A percentile compares a stretch with the other conserved stretches of the same genome.
These are phyloP conservation scores for Pulveroboletus sp. DNA, from an alignment of 768 basidiomycete species.

Conservation along the genomic window DNA sequence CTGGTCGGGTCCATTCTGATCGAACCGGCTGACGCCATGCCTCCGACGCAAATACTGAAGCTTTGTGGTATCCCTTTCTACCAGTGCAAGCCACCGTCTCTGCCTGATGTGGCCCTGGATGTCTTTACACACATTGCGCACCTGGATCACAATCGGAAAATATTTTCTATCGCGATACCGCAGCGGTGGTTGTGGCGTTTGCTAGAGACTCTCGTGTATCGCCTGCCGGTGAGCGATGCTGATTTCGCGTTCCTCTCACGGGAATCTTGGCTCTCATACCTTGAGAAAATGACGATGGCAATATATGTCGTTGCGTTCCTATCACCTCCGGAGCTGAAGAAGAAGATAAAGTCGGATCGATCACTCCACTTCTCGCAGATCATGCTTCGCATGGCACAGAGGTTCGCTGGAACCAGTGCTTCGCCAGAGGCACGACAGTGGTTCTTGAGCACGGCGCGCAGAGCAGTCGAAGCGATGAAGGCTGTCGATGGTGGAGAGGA, in stretches of 20 bases:
- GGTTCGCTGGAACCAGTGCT: constrained; percentile 48
- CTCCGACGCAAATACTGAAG: constrained; percentile 61
- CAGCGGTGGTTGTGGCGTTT: constrained; percentile 55
- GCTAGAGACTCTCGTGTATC: constrained; percentile 71
- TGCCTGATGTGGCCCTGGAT: constrained; percentile 79
- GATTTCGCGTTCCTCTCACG: constrained; percentile 68
- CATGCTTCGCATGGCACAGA: constrained; percentile 69
- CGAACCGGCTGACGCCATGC: constrained; percentile 63
- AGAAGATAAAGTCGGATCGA: constrained; percentile 61
- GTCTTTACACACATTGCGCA: constrained; percentile 79
- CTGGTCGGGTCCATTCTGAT: constrained; percentile 74
- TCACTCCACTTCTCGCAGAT: constrained; percentile 66
- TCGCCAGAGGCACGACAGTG: constrained; percentile 50
- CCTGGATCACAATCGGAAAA: constrained; percentile 73
- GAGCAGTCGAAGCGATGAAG: constrained; percentile 76
- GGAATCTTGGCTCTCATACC: constrained; percentile 72
- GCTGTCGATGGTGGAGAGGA: constrained; percentile 75
- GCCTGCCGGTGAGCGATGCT: constrained; percentile 75
- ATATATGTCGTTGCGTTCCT: constrained; percentile 87
- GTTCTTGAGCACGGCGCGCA: constrained; percentile 55
- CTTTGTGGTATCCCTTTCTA: constrained; percentile 43
- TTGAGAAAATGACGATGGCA: constrained; percentile 77
- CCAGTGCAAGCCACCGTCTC: constrained; percentile 51
- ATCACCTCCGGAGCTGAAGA: constrained; percentile 72
- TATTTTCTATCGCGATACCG: constrained; percentile 62